These are phyloP conservation scores for Aureobasidium vineae DNA, from an alignment of 2,329 filamentous ascomycete genomes.

Conservation along the genomic window DNA sequence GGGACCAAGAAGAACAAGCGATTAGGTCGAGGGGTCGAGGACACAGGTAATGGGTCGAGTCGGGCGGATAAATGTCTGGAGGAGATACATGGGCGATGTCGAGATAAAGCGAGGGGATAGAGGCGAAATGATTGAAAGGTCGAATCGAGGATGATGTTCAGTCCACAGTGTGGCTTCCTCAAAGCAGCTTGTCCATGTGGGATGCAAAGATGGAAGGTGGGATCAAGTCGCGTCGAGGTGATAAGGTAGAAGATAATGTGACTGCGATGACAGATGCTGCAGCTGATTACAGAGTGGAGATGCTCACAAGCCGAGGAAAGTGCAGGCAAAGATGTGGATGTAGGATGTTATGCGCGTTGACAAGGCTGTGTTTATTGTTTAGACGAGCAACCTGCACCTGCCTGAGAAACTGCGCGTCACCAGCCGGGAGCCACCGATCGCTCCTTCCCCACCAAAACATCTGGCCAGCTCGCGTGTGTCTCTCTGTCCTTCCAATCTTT, in stretches of 20 bases:
- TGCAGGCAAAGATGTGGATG: not conserved
- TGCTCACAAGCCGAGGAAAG: not conserved
- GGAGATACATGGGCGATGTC: constrained; percentile 15
- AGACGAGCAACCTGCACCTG: not conserved
- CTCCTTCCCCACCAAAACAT: constrained; percentile 1
- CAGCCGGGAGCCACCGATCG: not conserved
- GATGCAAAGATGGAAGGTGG: not conserved
- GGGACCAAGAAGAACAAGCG: not conserved
- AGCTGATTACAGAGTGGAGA: not conserved
- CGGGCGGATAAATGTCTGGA: constrained; percentile 18
- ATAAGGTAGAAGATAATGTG: not conserved
- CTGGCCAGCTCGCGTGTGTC: constrained; percentile 12
- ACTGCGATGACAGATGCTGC: not conserved
- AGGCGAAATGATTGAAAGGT: not conserved
- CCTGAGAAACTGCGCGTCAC: constrained; percentile 17
- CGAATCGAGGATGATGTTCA: not conserved
- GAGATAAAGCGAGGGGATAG: not conserved
- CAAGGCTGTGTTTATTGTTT: constrained; percentile 20
- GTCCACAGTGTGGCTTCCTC: constrained; percentile 5
- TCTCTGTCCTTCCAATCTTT: not conserved
- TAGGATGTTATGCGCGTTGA: constrained; percentile 10
- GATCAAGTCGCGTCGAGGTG: constrained; percentile 9
- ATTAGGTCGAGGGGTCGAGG: not conserved
- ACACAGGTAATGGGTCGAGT: constrained; percentile 5
- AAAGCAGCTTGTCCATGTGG: constrained; percentile 20